Conservation (phyloP, 2,329 filamentous ascomycete genomes). For the Berkeleyomyces rouxiae region DNA sequence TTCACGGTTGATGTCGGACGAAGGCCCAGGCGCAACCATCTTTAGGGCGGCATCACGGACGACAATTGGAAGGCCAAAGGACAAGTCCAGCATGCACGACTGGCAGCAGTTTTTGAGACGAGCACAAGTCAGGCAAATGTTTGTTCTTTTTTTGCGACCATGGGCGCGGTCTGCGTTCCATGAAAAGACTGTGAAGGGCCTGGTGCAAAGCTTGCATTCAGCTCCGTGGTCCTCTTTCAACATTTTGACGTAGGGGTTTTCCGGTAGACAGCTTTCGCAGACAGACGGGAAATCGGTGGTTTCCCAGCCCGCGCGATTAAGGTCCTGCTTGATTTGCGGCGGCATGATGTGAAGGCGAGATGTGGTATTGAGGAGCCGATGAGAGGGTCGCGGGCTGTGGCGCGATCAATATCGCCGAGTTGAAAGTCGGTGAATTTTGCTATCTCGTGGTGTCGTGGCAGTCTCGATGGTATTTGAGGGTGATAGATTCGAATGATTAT, state of each 20-base stretch:
- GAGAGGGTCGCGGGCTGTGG: not conserved
- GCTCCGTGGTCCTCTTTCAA: conserved; percentile 91
- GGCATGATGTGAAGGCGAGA: conserved; percentile 37
- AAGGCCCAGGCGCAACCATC: conserved; percentile 88
- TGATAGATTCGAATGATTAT: not conserved
- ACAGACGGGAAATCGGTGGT: conserved; percentile 79
- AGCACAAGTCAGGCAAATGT: conserved; percentile 91
- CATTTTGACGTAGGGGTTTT: conserved; percentile 98
- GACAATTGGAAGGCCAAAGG: conserved; percentile 85
- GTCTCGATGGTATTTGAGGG: too few species aligned
- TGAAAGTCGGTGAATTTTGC: too few species aligned
- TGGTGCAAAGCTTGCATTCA: conserved; percentile 76
- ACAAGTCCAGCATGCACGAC: conserved; percentile 95
- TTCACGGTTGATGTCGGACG: conserved; percentile 85
- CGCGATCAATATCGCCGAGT: not conserved
- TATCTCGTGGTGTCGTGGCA: too few species aligned
- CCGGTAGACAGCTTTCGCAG: conserved; percentile 83
- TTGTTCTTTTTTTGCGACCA: conserved; percentile 80
- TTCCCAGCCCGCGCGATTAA: conserved; percentile 93
- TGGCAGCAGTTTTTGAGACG: conserved; percentile 98
- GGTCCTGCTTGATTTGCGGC: conserved; percentile 86
- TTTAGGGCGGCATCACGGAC: conserved; percentile 92
- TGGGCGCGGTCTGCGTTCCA: conserved; percentile 86
- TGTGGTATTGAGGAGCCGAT: not conserved
- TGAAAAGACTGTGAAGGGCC: conserved; percentile 87